Evolutionary conservation across 164 flowering plant species (phyloP), one percentile per base, ranked within the genome.

Genomic region (Umbilicus rupestris): DNA sequence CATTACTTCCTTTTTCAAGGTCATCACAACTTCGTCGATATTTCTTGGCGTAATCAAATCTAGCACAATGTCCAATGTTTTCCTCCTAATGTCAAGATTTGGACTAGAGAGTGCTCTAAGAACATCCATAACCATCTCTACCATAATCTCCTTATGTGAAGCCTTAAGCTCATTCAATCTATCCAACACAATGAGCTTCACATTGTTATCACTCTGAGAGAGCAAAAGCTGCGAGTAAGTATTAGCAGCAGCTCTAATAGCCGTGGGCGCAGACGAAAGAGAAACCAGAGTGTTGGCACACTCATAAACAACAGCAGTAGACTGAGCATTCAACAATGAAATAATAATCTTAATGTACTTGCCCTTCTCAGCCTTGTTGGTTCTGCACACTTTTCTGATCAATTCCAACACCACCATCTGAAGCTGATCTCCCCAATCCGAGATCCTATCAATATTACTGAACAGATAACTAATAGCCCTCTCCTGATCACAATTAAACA

Each of bases 401-500:
- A 94, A 78, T 69, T 94, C 98, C 78, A 91, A 66, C n/a, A 94
- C 95, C 55, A 94, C 96, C 97, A 94, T 86, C 82, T 94, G 98
- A 50, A 91, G 82, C 75, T 77, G 75, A 71, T 91, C 96, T 17
- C 90, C 90, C 98, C 97, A 91, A 11, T 89, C 91, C 16, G 77
- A 67, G 29, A 91, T 77, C 64, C 77, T 80, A 60, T 87, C 97
- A 33, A 81, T 76, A 68, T 87, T 75, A 7, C 78, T 69, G 24
- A 87, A 74, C 0, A 90, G 82, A 64, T 84, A 87, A 64, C 75
- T 79, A 0, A 87, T 67, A 0, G 93, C 96, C 4, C 83, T 78
- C 30, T 90, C 97, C 65, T 90, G 92, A 3, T 84, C 85, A 70
- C 92, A 90, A 55, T 66, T 80, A 47, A 90, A 90, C 39, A 90